Evolutionary conservation across 371 early-diverging fungal genomes (phyloP).

Genomic region (Lichtheimia ramosa): DNA sequence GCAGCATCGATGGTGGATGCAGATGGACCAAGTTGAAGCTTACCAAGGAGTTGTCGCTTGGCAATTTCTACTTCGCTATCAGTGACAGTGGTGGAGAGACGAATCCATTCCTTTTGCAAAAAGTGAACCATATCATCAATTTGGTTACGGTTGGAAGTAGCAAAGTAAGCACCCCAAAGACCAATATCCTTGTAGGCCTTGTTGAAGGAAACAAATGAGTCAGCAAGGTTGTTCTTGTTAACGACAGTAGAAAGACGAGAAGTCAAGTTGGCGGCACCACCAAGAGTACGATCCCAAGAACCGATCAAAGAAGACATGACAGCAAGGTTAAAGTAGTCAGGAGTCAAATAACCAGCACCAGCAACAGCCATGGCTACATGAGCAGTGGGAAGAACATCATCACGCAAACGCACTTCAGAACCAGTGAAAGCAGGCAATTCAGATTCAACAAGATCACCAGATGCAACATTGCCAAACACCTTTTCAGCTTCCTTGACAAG

Average conservation of each 20-base stretch:
- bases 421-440: slow-evolving; percentile 77
- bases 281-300: slow-evolving; percentile 87
- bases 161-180: slow-evolving; percentile 90
- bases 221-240: slow-evolving; percentile 78
- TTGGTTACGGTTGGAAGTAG: slow-evolving; percentile 70
- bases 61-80: slow-evolving; percentile 92
- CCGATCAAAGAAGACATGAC: slow-evolving; percentile 90
- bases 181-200: slow-evolving; percentile 94
- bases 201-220: slow-evolving; percentile 94
- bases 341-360: slow-evolving; percentile 84
- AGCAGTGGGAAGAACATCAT: slow-evolving; percentile 86
- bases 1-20: slow-evolving; percentile 87
- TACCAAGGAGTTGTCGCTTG: slow-evolving; percentile 92
- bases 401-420: slow-evolving; percentile 87
- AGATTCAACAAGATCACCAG: slow-evolving; percentile 34
- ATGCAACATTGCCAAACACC: slow-evolving; percentile 70
- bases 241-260: slow-evolving; percentile 83
- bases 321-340: slow-evolving; percentile 90
- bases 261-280: slow-evolving; percentile 76
- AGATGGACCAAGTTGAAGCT: slow-evolving; percentile 69
- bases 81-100: slow-evolving; percentile 79
- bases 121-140: slow-evolving; percentile 87
- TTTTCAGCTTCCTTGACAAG: slow-evolving; percentile 87
- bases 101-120: slow-evolving; percentile 88
- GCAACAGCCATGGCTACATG: slow-evolving; percentile 94